A percentile compares a stretch with the other conserved stretches of the same genome.
These are phyloP conservation scores for Fonsecaea monophora DNA, from an alignment of 2,329 filamentous ascomycete species.

Conservation along the genomic window DNA sequence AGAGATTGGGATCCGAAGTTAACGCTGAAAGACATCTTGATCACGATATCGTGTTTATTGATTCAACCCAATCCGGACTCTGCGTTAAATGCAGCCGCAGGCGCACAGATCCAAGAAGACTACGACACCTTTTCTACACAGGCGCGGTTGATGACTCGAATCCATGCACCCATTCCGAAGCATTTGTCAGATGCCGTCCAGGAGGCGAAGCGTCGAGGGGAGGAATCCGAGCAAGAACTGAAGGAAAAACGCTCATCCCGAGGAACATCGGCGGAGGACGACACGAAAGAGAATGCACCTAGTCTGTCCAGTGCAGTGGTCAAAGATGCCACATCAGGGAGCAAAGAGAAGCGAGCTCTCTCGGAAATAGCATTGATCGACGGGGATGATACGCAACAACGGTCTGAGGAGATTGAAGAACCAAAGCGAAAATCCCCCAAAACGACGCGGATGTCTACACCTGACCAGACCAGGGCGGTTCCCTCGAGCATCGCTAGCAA, in stretches of 20 bases:
- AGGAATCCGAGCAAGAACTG: conserved; percentile 49
- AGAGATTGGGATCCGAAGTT: conserved; percentile 66
- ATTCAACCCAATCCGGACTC: conserved; percentile 70
- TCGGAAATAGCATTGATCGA: conserved; percentile 49
- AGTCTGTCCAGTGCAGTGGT: conserved; percentile 48
- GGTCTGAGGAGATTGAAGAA: not conserved
- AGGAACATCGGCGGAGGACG: conserved; percentile 43
- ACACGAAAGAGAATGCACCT: conserved; percentile 59
- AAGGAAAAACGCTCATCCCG: not conserved
- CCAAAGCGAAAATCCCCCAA: conserved; percentile 48
- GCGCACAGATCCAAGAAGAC: conserved; percentile 64
- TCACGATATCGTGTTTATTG: conserved; percentile 66
- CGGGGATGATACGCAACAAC: conserved; percentile 39
- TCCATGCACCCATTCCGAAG: conserved; percentile 63
- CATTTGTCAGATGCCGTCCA: conserved; percentile 53
- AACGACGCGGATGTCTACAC: conserved; percentile 36
- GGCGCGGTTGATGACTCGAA: conserved; percentile 67
- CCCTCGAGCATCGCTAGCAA: not conserved
- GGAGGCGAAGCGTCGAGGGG: conserved; percentile 63
- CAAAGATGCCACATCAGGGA: conserved; percentile 42
- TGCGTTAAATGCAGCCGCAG: conserved; percentile 67
- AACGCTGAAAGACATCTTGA: conserved; percentile 65
- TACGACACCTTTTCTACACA: conserved; percentile 64
- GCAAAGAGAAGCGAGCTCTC: conserved; percentile 52
- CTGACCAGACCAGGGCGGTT: not conserved